Conservation (phyloP, 805 yeast species). For the Candida gorgasii region DNA sequence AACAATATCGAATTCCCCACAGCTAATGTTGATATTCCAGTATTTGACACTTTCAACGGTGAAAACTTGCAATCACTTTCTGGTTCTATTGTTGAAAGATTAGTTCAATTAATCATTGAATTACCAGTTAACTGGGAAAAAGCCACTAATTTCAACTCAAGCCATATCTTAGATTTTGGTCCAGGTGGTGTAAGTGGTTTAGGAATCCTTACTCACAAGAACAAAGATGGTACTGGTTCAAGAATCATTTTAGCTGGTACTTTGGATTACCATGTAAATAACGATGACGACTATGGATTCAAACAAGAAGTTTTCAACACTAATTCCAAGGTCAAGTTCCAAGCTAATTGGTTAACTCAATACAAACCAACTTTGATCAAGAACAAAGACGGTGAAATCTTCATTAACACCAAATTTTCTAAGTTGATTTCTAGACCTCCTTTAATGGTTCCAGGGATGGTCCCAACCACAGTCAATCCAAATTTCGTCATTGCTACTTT, state of each 20-base stretch:
- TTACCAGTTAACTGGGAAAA: constrained; percentile 93
- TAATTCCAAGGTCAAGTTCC: constrained; percentile 68
- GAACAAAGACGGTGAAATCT: constrained; percentile 69
- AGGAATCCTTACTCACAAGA: constrained; percentile 94
- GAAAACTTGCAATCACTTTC: constrained; percentile 60
- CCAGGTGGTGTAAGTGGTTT: constrained; percentile 98
- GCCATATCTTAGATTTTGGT: constrained; percentile 95
- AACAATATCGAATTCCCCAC: constrained; percentile 59
- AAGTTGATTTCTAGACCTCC: constrained; percentile 93
- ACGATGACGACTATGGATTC: constrained; percentile 84
- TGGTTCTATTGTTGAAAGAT: constrained; percentile 54
- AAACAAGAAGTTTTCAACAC: constrained; percentile 91
- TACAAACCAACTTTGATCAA: constrained; percentile 83
- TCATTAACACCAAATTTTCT: constrained; percentile 92
- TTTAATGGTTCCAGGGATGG: constrained; percentile 98
- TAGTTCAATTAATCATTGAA: constrained; percentile 80
- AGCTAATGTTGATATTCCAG: constrained; percentile 73
- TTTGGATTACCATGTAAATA: constrained; percentile 51
- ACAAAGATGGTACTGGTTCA: constrained; percentile 98
- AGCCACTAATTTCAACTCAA: constrained; percentile 77
- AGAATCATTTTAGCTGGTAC: constrained; percentile 94
- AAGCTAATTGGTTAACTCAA: constrained; percentile 88
- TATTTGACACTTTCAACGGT: constrained; percentile 87
- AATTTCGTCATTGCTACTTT: constrained; percentile 91
- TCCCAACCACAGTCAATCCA: constrained; percentile 95